phyloP scores from a whole-genome alignment of 2,329 filamentous ascomycete species.

The Karstenula rhodostoma region DNA sequence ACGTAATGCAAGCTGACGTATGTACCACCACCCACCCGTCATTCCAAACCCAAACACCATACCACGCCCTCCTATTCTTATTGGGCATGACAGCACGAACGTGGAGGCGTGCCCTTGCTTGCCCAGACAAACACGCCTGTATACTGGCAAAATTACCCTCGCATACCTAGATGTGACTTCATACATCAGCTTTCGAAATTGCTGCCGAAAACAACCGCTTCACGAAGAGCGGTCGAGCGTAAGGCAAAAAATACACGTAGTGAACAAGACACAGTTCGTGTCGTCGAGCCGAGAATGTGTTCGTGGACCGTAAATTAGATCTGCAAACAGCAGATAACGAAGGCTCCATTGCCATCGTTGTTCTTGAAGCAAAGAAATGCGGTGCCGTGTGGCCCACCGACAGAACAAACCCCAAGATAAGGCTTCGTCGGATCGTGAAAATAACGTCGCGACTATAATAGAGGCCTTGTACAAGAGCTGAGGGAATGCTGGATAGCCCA shows the following conservation, averaged over 20 bases:
- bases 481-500: background rate
- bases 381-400: background rate
- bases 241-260: background rate
- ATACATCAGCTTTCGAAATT: background rate
- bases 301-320: background rate
- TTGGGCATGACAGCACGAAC: background rate
- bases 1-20: background rate
- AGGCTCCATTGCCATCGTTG: background rate
- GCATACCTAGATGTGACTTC: background rate
- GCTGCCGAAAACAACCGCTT: background rate
- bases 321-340: background rate
- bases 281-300: background rate
- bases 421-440: background rate
- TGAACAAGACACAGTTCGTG: background rate
- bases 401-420: background rate
- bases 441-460: background rate
- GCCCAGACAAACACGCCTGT: background rate
- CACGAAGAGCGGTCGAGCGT: background rate
- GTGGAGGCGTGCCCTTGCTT: background rate
- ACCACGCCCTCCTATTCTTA: background rate
- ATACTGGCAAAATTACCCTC: background rate
- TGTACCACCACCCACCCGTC: background rate
- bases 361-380: background rate
- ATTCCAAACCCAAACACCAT: background rate
- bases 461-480: background rate